Evolutionary conservation across 352 stramenopile genomes (phyloP), one percentile per base, ranked within the genome.

Genomic region (Aphanomyces cochlioides): DNA sequence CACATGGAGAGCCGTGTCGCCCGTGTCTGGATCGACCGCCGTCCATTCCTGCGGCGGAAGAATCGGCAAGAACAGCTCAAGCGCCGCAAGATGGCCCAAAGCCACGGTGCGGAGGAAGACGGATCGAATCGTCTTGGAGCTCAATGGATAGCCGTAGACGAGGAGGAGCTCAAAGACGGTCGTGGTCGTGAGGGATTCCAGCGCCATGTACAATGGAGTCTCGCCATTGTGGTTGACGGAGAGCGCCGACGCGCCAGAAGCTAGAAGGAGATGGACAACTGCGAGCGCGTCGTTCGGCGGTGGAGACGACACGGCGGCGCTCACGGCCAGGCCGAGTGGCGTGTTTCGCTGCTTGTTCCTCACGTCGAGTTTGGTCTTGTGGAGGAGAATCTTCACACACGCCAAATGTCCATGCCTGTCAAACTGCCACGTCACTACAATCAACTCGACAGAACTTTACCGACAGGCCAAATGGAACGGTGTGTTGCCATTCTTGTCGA

Each of bases 401-500:
- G 15, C 54, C 6, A 61, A 28, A 37, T 61, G 54, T 19, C 54
- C 54, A 19, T 61, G 17, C 1, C 54, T 61, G 43, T 13, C 50
- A 28, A 58, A 19, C 50, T 8, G 21, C 21, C 50, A 58, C 50
- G 50, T 58, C 15, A 58, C 7, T 28, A 58, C 50, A 45, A 13
- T 61, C 54, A 39, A 13, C 54, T 3, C 15, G 19, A 15, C 1
- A 66, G 8, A 15, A 40, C 56, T 37, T 15, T 40, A 70, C 64
- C 64, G 64, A 40, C 64, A 70, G 6, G 64, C 45, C 3, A 56
- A 3, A 50, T 70, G 64, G 19, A 70, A 53, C 40, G 64, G 64
- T 1, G 64, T 70, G n/a, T 70, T 61, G 43, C 64, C 64, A 19
- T 64, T 41, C 21, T 70, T 70, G 64, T 70, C 64, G 64, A 70